These are phyloP conservation scores for Apiotrichum mycotoxinovorans DNA, from an alignment of 1,284 basidiomycete genomes.

Conservation along the genomic window DNA sequence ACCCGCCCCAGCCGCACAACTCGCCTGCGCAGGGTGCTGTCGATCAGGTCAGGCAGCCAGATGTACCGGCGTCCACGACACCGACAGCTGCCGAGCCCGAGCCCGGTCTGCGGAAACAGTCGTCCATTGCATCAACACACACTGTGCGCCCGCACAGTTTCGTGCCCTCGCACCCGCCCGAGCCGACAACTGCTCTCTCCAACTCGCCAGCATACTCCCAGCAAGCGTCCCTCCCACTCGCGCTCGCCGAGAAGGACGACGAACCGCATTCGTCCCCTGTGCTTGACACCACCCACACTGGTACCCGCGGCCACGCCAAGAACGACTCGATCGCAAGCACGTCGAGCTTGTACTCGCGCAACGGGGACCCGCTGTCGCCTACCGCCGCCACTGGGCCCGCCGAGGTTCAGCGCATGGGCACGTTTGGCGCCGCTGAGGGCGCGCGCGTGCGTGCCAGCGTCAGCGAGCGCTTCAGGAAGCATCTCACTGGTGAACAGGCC, in stretches of 20 bases:
- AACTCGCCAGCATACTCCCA: constrained; percentile 12
- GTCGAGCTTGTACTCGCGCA: constrained; percentile 5
- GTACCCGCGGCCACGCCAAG: neutral
- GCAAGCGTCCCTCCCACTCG: neutral
- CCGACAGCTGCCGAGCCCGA: neutral
- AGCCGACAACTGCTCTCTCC: constrained; percentile 17
- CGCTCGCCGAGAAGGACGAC: neutral
- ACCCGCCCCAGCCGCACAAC: neutral
- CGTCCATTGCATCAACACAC: constrained; percentile 7
- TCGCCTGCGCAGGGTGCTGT: neutral
- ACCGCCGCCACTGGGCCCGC: constrained; percentile 3
- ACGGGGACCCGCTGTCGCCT: neutral
- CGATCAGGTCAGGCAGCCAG: neutral
- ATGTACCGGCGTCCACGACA: neutral
- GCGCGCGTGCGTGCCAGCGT: constrained; percentile 15
- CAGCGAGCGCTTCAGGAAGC: constrained; percentile 23
- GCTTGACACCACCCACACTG: neutral
- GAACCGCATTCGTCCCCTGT: neutral
- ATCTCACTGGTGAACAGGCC: constrained; percentile 13
- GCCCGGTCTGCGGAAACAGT: constrained; percentile 12
- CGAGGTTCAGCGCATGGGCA: constrained; percentile 16
- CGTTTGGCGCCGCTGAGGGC: constrained; percentile 17
- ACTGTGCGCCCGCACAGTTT: constrained; percentile 14
- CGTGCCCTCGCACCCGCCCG: constrained; percentile 10
- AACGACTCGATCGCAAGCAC: neutral